These are phyloP conservation scores for Calycina herbarum DNA, from an alignment of 2,329 filamentous ascomycete species.

Conservation along the genomic window DNA sequence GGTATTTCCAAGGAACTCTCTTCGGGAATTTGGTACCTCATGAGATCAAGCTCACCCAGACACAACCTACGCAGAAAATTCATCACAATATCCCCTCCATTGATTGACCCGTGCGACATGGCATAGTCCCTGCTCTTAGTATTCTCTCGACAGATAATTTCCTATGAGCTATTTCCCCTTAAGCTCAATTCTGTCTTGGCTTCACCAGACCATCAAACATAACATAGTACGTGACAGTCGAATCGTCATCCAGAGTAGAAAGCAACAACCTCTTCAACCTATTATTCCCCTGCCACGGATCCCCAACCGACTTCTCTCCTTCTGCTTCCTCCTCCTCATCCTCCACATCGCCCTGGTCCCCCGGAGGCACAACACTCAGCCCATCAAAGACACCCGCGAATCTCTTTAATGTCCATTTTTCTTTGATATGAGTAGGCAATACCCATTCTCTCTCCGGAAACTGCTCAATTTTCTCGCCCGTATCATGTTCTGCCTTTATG, in stretches of 20 bases:
- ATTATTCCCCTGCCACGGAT: constrained; percentile 46
- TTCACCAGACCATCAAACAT: constrained; percentile 87
- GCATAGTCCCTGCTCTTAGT: neutral
- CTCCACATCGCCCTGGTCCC: constrained; percentile 27
- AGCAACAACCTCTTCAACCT: constrained; percentile 70
- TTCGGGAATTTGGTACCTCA: neutral
- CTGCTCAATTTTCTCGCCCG: constrained; percentile 48
- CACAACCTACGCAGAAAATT: neutral
- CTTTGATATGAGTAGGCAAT: constrained; percentile 68
- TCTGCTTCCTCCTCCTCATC: constrained; percentile 25
- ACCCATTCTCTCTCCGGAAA: constrained; percentile 72
- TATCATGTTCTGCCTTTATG: constrained; percentile 58
- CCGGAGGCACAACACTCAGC: constrained; percentile 47
- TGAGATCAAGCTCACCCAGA: neutral
- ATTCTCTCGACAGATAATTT: neutral
- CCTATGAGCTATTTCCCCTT: neutral
- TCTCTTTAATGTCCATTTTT: constrained; percentile 67
- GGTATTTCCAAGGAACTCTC: neutral
- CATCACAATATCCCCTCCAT: too few species aligned
- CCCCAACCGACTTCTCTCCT: constrained; percentile 37
- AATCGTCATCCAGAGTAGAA: constrained; percentile 75
- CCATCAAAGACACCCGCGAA: constrained; percentile 72
- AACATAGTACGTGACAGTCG: constrained; percentile 81
- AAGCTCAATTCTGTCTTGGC: constrained; percentile 71
- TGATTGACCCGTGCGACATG: neutral